These are phyloP conservation scores for Fraxinus xanthoxyloides DNA, from an alignment of 305 asterid species.

Conservation along the genomic window DNA sequence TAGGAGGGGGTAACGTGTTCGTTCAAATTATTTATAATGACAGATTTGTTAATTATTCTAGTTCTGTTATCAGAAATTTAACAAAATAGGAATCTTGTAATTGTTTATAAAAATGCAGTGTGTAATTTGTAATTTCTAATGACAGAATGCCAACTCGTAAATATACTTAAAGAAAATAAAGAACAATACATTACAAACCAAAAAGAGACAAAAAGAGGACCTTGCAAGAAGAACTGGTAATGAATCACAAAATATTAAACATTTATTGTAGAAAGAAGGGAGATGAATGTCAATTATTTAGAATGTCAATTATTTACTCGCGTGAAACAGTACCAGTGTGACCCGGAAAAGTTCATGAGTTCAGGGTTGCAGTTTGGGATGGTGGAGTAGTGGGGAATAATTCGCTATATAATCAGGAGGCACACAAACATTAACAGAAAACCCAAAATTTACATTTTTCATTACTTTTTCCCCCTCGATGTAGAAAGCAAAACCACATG, in stretches of 20 bases:
- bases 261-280: not conserved
- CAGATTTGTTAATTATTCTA: not conserved
- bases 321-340: not conserved
- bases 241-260: no score
- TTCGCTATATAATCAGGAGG: not conserved
- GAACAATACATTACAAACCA: not conserved
- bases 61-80: not conserved
- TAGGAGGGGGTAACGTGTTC: not conserved
- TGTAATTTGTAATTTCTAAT: not conserved
- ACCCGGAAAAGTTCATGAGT: not conserved
- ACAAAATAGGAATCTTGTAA: not conserved
- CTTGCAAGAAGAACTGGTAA: not conserved
- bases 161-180: not conserved
- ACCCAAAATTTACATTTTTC: not conserved
- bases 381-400: not conserved
- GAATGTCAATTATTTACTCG: no score
- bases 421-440: not conserved
- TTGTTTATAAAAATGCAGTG: not conserved
- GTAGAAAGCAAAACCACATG: not conserved
- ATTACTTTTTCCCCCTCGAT: not conserved
- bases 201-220: not conserved
- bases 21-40: not conserved
- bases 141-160: not conserved
- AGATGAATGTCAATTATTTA: not conserved
- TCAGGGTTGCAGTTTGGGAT: not conserved